Evolutionary conservation across 2,329 filamentous ascomycete species (phyloP).

Genomic region (Penicillium corylophilum): DNA sequence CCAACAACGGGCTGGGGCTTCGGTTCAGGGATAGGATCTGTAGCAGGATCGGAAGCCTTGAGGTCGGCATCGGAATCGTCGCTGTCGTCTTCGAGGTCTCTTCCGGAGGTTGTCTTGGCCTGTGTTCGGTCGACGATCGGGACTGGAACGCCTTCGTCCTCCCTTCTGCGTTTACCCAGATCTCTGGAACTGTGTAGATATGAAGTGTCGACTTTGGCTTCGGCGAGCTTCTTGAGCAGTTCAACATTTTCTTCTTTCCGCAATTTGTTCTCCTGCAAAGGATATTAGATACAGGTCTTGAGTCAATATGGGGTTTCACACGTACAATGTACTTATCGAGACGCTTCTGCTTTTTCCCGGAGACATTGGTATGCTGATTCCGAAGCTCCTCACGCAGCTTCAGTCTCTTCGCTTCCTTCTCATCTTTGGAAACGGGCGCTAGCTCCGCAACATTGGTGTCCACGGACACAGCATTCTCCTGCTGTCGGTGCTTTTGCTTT

Average conservation of each 20-base stretch:
- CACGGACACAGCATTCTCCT: slow-evolving; percentile 39
- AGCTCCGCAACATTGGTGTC: slow-evolving; percentile 47
- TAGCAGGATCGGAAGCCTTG: slow-evolving; percentile 21
- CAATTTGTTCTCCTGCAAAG: slow-evolving; percentile 73
- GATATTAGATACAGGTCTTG: slow-evolving; percentile 15
- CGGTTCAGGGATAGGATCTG: slow-evolving; percentile 28
- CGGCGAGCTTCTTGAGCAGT: slow-evolving; percentile 78
- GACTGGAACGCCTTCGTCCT: slow-evolving; percentile 50
- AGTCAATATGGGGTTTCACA: not conserved
- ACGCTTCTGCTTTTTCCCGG: slow-evolving; percentile 65
- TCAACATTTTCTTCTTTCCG: slow-evolving; percentile 89
- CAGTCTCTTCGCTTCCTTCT: slow-evolving; percentile 54
- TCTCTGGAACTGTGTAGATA: slow-evolving; percentile 75
- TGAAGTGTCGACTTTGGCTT: slow-evolving; percentile 76
- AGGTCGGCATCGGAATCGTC: slow-evolving; percentile 35
- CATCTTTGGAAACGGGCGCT: slow-evolving; percentile 49
- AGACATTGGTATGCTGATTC: slow-evolving; percentile 56
- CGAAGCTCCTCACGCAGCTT: slow-evolving; percentile 56
- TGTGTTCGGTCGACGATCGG: slow-evolving; percentile 15
- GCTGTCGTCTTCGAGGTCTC: slow-evolving; percentile 34
- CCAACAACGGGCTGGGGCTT: slow-evolving; percentile 51
- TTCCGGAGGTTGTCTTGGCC: slow-evolving; percentile 22
- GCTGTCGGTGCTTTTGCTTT: slow-evolving; percentile 53
- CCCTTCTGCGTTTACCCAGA: slow-evolving; percentile 68
- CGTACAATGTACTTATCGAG: slow-evolving; percentile 66